Base-by-base conservation (phyloP, 129 eudicot species). In the Deinandra increscens region DNA sequence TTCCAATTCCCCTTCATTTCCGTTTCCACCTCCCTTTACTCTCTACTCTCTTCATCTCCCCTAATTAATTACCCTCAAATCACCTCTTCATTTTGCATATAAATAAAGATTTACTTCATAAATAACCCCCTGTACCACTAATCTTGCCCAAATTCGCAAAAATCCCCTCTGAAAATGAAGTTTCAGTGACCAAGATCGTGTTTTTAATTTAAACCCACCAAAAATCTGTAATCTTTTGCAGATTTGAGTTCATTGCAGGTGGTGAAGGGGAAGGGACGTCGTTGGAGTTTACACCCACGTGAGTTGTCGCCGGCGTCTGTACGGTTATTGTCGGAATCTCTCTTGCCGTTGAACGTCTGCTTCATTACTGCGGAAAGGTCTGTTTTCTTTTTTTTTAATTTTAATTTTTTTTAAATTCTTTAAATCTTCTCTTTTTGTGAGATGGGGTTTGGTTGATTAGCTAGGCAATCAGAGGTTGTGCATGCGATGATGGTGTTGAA, bases 281-380 rank as follows among this genome's bases (percentile, higher is more conserved):
- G 20, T 79, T 89, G 55, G 87, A 89, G 75, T 86, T 68, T 38
- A 89, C 96, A 23, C 96, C 96, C 6, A 89, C 96, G 31, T 89
- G 96, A 92, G 79, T 85, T 50, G 91, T 89, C 4, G 96, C 96
- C 51, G 69, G 64, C 13, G 87, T 89, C 8, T 89, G 96, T 72
- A 77, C 85, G 5, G 80, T 83, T 15, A 85, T 89, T 58, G 96
- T 89, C 17, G 82, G 83, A 50, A 83, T 89, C 50, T 89, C 96
- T 22, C 77, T 89, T 26, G 58, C 64, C 18, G 89, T 79, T 17
- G 96, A 89, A 62, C 81, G 96, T 9, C 1, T 84, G 13, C 83
- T 89, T 49, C 96, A 89, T 78, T 89, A 62, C 67, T 10, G 80
- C 17, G 96, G 96, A 64, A 89, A 89, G 89, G 96, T 83, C 4